Base-by-base conservation (phyloP, 1,139 yeast genomes). In the Debaryomycetaceae sp. region DNA sequence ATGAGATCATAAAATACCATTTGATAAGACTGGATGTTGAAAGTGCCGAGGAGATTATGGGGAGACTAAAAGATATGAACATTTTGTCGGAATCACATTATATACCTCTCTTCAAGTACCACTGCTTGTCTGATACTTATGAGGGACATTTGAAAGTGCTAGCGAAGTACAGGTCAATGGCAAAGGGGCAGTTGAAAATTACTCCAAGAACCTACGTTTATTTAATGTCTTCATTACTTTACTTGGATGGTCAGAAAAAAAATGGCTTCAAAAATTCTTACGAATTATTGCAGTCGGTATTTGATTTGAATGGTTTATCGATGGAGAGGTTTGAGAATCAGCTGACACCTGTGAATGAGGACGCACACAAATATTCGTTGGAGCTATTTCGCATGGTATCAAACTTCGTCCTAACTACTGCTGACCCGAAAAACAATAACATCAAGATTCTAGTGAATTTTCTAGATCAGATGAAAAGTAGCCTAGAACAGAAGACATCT, bases 151-250 rank as follows among this genome's bases (percentile, higher is more conserved):
- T 67, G 24, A 58, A 52, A 45, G 60, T 68, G 6, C 56, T 71
- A 46, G 56, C 61, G 9, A 33, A 75, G 2, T 80, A 76, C 54
- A 62, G 70, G 38, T 62, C 65, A 39, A 70, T 78, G 75, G 69
- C 68, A 3, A 58, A 60, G 4, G 53, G 55, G 6, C 60, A 67
- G 6, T 52, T 71, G 5, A 53, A 58, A 1, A 55, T 73, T 2
- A 59, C 69, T 7, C 60, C 78, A 0, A 58, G 58, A 17, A 63
- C 79, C 0, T 73, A 79, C 46, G 63, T 62, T 34, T 66, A 60
- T 49, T 53, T 79, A 45, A 63, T 79, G 53, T 62, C 66, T 41
- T 67, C 83, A 0, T 62, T 78, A 20, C 62, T 76, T 6, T 63
- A 63, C 46, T 54, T 68, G 40, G 79, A 76, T 48, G 49, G 65